Percentiles rank a stretch among this genome's conserved stretches.
Conservation (phyloP, 345 rosid genomes). For the Gossypium anomalum region DNA sequence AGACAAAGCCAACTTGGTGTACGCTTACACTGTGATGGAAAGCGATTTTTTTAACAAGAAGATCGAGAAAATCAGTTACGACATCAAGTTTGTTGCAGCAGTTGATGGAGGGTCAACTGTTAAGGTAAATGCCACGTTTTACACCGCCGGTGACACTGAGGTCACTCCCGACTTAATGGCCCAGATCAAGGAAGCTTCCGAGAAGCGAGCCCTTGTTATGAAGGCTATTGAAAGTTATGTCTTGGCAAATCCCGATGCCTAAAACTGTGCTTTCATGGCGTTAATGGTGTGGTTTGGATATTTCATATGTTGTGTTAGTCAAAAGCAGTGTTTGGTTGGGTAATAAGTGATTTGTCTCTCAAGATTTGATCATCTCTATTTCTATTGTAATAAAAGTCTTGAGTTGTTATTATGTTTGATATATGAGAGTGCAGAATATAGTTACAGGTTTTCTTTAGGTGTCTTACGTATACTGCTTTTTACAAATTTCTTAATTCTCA, state of each 20-base stretch:
- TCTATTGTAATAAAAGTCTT: too few species aligned
- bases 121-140: conserved; percentile 24
- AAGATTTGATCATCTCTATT: too few species aligned
- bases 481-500: too few species aligned
- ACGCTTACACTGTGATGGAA: background rate
- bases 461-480: too few species aligned
- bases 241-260: conserved; percentile 23
- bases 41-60: background rate
- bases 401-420: too few species aligned
- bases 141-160: conserved; percentile 12
- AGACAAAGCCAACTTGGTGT: background rate
- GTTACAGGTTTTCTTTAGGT: too few species aligned
- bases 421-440: too few species aligned
- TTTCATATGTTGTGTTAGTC: background rate
- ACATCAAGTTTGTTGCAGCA: background rate
- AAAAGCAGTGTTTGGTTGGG: background rate
- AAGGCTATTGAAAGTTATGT: conserved; percentile 29
- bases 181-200: conserved; percentile 19
- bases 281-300: background rate
- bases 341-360: background rate
- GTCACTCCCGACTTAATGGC: conserved; percentile 22
- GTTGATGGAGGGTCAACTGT: background rate
- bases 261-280: background rate
- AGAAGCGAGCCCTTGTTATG: conserved; percentile 15
- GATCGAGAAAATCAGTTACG: background rate